A percentile compares a stretch with the other conserved stretches of the same genome.
phyloP scores from a whole-genome alignment of 176 grass and related monocot species.

The Oropetium thomaeum region DNA sequence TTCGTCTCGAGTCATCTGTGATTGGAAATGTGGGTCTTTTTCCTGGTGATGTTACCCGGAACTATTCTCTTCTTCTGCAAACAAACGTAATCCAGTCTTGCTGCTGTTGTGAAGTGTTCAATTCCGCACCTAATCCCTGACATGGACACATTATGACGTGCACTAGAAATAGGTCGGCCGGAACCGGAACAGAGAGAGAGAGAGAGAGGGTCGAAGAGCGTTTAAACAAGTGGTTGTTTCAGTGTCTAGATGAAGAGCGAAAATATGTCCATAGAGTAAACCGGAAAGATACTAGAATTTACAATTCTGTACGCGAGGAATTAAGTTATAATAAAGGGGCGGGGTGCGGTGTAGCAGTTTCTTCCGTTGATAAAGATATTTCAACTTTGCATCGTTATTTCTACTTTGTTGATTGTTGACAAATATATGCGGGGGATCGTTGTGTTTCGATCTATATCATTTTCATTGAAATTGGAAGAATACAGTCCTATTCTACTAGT shows the following conservation, averaged over 20 bases:
- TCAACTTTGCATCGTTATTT: neutral
- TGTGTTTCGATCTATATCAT: neutral
- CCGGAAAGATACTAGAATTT: conserved; percentile 7
- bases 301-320: neutral
- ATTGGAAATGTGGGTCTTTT: neutral
- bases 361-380: conserved; percentile 16
- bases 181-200: too few relatives aligned
- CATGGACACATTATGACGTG: conserved; percentile 29
- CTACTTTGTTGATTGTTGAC: conserved; percentile 25
- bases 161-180: conserved; percentile 9
- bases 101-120: conserved; percentile 20
- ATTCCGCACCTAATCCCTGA: conserved; percentile 56
- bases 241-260: neutral
- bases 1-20: conserved; percentile 24
- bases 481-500: neutral
- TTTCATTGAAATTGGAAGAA: neutral
- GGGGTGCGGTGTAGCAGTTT: conserved; percentile 6
- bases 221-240: neutral
- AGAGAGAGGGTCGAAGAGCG: conserved; percentile 4
- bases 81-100: conserved; percentile 21
- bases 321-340: conserved; percentile 11
- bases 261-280: neutral
- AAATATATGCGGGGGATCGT: neutral
- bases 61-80: too few relatives aligned
- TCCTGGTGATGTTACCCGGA: neutral